Evolutionary conservation across 768 basidiomycete genomes (phyloP).

Genomic region (Hypsizygus marmoreus): DNA sequence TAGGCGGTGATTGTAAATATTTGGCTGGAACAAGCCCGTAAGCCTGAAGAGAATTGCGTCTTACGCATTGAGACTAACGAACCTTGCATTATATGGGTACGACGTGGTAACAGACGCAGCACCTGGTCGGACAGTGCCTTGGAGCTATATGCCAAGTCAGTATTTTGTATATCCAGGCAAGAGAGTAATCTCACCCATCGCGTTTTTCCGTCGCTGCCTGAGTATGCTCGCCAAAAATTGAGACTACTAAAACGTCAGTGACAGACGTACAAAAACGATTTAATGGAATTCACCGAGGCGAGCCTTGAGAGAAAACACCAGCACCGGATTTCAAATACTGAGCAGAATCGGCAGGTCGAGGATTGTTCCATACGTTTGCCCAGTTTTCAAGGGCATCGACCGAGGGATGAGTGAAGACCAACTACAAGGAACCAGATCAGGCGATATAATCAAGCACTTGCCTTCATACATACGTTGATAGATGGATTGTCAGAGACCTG

Average conservation of each 20-base stretch:
- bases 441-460: neutral
- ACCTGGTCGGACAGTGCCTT: slow-evolving; percentile 69
- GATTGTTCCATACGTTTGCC: slow-evolving; percentile 56
- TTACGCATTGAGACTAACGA: neutral
- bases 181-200: slow-evolving; percentile 46
- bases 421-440: slow-evolving; percentile 27
- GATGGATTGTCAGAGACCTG: slow-evolving; percentile 63
- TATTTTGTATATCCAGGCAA: neutral
- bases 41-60: too few relatives aligned
- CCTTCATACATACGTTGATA: slow-evolving; percentile 53
- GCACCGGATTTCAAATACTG: slow-evolving; percentile 54
- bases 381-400: slow-evolving; percentile 70
- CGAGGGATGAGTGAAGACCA: slow-evolving; percentile 65
- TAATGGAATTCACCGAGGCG: slow-evolving; percentile 44
- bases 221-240: slow-evolving; percentile 65
- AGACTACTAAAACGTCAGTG: slow-evolving; percentile 30
- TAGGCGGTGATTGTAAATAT: slow-evolving; percentile 67
- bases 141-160: too few relatives aligned
- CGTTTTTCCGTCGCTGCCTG: slow-evolving; percentile 44
- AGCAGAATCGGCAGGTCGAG: slow-evolving; percentile 54
- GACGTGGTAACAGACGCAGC: slow-evolving; percentile 51
- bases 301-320: slow-evolving; percentile 58
- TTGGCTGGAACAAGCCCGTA: slow-evolving; percentile 28
- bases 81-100: slow-evolving; percentile 53
- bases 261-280: neutral